Evolutionary conservation across 805 yeast genomes (phyloP), one percentile per base, ranked within the genome.

Genomic region (Clavispora fructus): DNA sequence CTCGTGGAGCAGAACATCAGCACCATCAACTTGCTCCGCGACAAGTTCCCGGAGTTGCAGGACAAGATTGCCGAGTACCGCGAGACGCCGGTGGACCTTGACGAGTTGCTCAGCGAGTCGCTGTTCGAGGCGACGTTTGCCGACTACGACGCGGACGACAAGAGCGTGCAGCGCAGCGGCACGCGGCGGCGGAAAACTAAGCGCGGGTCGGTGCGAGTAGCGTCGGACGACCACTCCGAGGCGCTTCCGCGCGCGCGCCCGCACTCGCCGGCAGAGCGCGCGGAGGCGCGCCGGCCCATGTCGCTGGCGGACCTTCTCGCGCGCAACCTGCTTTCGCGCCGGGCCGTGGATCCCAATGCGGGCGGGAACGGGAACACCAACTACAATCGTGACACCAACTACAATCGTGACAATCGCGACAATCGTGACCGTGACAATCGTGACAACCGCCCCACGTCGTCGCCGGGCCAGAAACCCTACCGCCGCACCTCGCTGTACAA

Each of bases 1-100:
- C 56, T 79, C 3, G 58, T 81, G 40, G 67, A 64, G 35, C 75
- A 78, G 43, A 75, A 79, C 45, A 75, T 75, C 40, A 71, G 69
- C 7, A 64, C 74, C 17, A 66, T 82, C 48, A 66, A 58, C 23
- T 47, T 64, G 25, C 65, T 75, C 28, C 48, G 73, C 39, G 69
- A 64, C 11, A 64, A 64, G 39, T 53, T 63, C 45, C 73, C 68
- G 31, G 75, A 68, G 45, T 65, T 64, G 39, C 58, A 48, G 39
- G 65, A 65, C 13, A 61, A 58, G 43, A 46, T 71, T 9, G 42
- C 57, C n/a, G 57, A 56, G 47, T 61, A 57, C 35, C 63, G 61
- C 27, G 56, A 61, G 30, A 50, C 56, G 17, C 63, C 62, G 9
- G 51, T 71, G 28, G 68, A 71, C 43, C 49, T 71, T 39, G 69